phyloP scores from a whole-genome alignment of 192 early-diverging fungal genomes.

The Podila epigama region DNA sequence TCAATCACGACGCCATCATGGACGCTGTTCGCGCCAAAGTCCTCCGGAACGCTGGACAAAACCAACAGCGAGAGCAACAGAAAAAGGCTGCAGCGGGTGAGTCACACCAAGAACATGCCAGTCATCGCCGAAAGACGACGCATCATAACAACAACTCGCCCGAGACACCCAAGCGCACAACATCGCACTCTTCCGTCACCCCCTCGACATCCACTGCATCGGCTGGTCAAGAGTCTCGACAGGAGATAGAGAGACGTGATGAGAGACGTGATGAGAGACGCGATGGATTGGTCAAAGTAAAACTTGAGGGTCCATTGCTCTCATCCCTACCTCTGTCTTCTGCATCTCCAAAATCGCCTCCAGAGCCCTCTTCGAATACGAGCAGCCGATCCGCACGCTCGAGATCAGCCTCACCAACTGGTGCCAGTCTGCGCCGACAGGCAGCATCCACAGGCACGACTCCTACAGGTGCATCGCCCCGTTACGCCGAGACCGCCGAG shows the following conservation, averaged over 20 bases:
- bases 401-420: neutral
- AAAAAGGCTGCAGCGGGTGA: conserved; percentile 13
- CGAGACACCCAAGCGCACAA: conserved; percentile 7
- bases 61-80: conserved; percentile 25
- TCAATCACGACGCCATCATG: conserved; percentile 55
- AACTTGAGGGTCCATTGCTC: neutral
- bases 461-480: neutral
- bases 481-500: neutral
- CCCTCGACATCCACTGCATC: neutral
- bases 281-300: conserved; percentile 4
- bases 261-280: conserved; percentile 14
- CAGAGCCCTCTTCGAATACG: neutral
- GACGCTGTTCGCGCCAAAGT: conserved; percentile 54
- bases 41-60: conserved; percentile 38
- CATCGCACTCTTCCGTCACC: neutral
- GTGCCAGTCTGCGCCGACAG: neutral
- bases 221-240: neutral
- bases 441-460: no score
- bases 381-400: neutral
- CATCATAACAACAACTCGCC: conserved; percentile 15
- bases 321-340: conserved; percentile 1
- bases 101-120: neutral
- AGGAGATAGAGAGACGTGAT: no score
- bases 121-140: conserved; percentile 17
- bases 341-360: conserved; percentile 9